Percentiles rank a stretch among this genome's conserved stretches.
These are phyloP conservation scores for Pseudogymnoascus sp. DNA, from an alignment of 2,329 filamentous ascomycete genomes.

Conservation along the genomic window DNA sequence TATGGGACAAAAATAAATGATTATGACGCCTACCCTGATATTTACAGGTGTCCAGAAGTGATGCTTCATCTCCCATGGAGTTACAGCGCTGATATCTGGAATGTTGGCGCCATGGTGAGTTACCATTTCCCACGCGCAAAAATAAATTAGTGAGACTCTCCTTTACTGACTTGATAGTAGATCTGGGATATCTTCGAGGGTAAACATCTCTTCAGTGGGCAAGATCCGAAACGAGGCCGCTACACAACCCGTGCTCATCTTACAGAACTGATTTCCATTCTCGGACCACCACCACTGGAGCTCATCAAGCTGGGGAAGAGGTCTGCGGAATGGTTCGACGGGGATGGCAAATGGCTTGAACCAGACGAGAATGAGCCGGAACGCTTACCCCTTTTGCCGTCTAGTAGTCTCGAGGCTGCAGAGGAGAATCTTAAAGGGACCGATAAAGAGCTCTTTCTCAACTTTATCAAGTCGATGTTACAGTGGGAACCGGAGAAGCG, in stretches of 20 bases:
- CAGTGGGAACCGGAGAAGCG: conserved; percentile 19
- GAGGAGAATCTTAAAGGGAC: conserved; percentile 17
- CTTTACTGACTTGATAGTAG: conserved; percentile 10
- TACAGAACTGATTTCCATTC: conserved; percentile 18
- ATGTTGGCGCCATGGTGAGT: conserved; percentile 20
- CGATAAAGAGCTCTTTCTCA: conserved; percentile 17
- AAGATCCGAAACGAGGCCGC: conserved; percentile 13
- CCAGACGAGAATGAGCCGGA: conserved; percentile 15
- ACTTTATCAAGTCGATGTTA: conserved; percentile 17
- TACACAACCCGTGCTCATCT: conserved; percentile 19
- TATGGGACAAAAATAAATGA: conserved; percentile 29
- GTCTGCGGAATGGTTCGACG: conserved; percentile 16
- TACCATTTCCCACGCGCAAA: not conserved
- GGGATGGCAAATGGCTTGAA: conserved; percentile 16
- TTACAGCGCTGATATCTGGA: conserved; percentile 24
- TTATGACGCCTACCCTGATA: conserved; percentile 33
- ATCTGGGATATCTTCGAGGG: conserved; percentile 19
- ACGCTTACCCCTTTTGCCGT: conserved; percentile 16
- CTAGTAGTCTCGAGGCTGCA: conserved; percentile 15
- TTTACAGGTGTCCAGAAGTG: conserved; percentile 38
- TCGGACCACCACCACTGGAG: conserved; percentile 17
- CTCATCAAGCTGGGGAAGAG: conserved; percentile 14
- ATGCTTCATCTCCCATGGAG: conserved; percentile 31
- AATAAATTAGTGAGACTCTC: not conserved
- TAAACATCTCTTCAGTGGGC: conserved; percentile 16